Evolutionary conservation across 805 yeast species (phyloP), one percentile per base, ranked within the genome.

Genomic region (Starmerella tilneyi): DNA sequence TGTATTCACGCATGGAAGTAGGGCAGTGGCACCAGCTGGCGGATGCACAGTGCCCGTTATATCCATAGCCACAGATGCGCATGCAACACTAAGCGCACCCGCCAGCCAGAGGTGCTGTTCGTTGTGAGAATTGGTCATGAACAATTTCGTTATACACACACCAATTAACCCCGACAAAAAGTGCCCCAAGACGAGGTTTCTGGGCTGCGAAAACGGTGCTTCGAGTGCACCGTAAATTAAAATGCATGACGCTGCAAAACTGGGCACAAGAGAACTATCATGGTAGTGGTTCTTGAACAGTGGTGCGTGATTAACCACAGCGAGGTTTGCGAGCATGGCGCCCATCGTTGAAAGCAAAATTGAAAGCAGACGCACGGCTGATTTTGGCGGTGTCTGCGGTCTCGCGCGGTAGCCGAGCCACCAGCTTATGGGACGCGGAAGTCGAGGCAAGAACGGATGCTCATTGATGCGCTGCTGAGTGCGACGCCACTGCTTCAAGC

Each of bases 21-120:
- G 56, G 0, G 84, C 83, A 9, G 79, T 70, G 1, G 84, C 84
- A 2, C 85, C 85, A 1, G 79, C 78, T 0, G 85, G 85, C 0
- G 85, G 85, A 57, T 79, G 84, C 1, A 76, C 73, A 47, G 78
- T 71, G 49, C 75, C 75, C 5, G 69, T 59, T 0, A 76, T 49
- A 12, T 72, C 61, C 81, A 77, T 77, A 2, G 63, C 59, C 9
- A 73, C 75, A 8, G 79, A 71, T 2, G 79, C 54, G 5, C 75
- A 47, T 0, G 71, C 79, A 7, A 77, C 80, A 30, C 77, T 64
- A 24, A 79, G 56, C 0, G 80, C 79, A 2, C 78, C 84, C 15
- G 71, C 67, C 8, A 75, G 65, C 73, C 79, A 79, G 49, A 73
- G 66, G 57, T 75, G 65, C 22, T 69, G 63, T 31, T 63, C 59